A percentile compares a stretch with the other conserved stretches of the same genome.
Conservation (phyloP, 179 eudicot species). For the Pouteria campechiana region DNA sequence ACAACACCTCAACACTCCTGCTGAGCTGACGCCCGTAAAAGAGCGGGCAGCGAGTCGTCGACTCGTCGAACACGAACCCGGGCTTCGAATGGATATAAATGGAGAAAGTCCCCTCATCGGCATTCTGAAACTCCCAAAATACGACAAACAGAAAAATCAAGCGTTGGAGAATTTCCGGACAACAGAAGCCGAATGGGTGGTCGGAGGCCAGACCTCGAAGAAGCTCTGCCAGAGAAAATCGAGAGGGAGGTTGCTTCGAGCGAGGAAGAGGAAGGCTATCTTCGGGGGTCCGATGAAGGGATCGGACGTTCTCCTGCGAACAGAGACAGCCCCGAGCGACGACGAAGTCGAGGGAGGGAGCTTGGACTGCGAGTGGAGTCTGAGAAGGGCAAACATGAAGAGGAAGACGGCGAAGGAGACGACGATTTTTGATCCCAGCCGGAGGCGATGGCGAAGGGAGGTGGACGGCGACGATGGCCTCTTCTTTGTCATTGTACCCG, state of each 20-base stretch:
- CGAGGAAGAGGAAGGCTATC: constrained; percentile 72
- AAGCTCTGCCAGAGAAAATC: constrained; percentile 88
- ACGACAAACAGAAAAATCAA: neutral
- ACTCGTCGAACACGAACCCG: constrained; percentile 73
- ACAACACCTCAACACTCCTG: constrained; percentile 43
- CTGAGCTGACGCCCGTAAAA: constrained; percentile 69
- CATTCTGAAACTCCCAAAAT: constrained; percentile 42
- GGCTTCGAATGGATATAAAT: constrained; percentile 74
- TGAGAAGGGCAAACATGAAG: constrained; percentile 28
- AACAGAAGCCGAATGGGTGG: neutral
- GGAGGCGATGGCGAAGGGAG: constrained; percentile 14
- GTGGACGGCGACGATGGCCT: constrained; percentile 9
- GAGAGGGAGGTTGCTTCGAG: constrained; percentile 63
- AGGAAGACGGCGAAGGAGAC: constrained; percentile 23
- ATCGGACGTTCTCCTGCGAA: too few species aligned
- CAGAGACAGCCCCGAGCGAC: too few species aligned
- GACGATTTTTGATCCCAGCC: constrained; percentile 34
- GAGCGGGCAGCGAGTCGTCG: constrained; percentile 54
- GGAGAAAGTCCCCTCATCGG: constrained; percentile 45
- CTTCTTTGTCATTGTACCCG: too few species aligned
- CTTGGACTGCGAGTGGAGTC: too few species aligned
- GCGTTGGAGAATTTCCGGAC: too few species aligned
- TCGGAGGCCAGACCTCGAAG: constrained; percentile 72
- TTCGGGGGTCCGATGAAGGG: too few species aligned
- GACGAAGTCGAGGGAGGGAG: too few species aligned